Base-by-base conservation (phyloP, 371 early-diverging fungal genomes). In the Syncephalastrum contaminatum region DNA sequence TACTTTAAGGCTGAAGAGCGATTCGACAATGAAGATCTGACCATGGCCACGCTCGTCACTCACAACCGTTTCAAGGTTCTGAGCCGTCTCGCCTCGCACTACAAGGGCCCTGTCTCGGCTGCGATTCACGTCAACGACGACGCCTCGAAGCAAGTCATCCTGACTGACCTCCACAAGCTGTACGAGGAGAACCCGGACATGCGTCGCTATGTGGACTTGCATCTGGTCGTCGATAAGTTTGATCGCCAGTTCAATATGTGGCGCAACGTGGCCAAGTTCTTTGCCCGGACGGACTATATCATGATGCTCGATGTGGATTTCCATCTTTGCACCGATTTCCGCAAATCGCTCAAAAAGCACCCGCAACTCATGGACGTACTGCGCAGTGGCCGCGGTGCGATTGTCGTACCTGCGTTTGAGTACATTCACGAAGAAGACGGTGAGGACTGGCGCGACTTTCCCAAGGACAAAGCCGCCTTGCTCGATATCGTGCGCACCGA, bases 191-290 rank as follows among this genome's bases (percentile, higher is more conserved):
- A 83, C 25, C 76, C 79, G 3, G 63, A 81, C 49, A 66, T 85
- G 72, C 60, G 70, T 19, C 53, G 77, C 46, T 82, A 73, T 44
- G 81, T 83, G 3, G 85, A 85, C 62, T 48, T 82, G 18, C 85
- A 85, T 58, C 60, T 85, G 20, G 80, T 85, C 1, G 72, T 83
- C 1, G 85, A 85, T 54, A 70, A 72, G 40, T 83, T 80, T 59
- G 81, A 81, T 51, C 69, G 82, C 47, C 82, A 83, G 54, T 82
- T 85, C 67, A 85, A 85, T 54, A 78, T 81, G 81, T 85, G 85
- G 85, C 71, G 85, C 43, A 85, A 85, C 41, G 80, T 84, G 0
- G 85, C 85, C 56, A 79, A 83, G 53, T 73, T 82, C 51, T 85
- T 85, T 68, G 78, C 82, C 1, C 60, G 83, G 21, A 75, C 80